Evolutionary conservation across 306 rosid species (phyloP), one percentile per base, ranked within the genome.

Genomic region (Hippophae gyantsensis): DNA sequence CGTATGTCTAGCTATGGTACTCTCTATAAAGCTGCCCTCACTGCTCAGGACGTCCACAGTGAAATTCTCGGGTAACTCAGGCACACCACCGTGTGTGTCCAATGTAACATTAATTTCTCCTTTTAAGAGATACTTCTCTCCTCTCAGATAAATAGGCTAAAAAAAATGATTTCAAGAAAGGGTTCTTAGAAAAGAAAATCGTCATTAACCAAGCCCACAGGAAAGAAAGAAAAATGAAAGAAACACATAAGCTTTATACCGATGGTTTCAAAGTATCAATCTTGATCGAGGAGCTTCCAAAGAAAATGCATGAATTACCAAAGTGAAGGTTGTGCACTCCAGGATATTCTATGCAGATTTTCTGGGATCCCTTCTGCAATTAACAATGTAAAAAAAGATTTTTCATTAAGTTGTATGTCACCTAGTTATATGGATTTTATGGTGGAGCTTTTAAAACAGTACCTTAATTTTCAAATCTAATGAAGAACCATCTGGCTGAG

Each of bases 341-440:
- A 52, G 99, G 94, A 69, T 81, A 72, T 67, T 80, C 89, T 54
- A 86, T 72, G 58, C 99, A 84, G 69, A 93, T 66, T 60, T 75
- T 74, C 76, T 86, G 97, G 58, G 90, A 73, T 73, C 99, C 99
- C 84, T 86, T 89, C 99, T 93, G 99, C 85, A 72, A 58, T 68
- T 64, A 64, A 76, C 40, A 76, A 48, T 60, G 70, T 53, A 57
- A 76, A 53, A 70, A 13, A 63, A 27, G 81, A 63, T 54, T 68
- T 65, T 64, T 48, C 41, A 13, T 45, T 54, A 65, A 56, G 50
- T 67, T 61, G 61, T 61, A 70, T 51, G 9, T 48, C 5, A 44
- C 14, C 42, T 60, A 42, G 32, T 63, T 47, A 11, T 47, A 50
- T 51, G 41, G 60, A 56, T 65, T 59, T 58, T 57, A 67, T 18